A percentile compares a stretch with the other conserved stretches of the same genome.
Evolutionary conservation across 2,329 filamentous ascomycete genomes (phyloP).

Genomic region (Tolypocladium guangdongense): DNA sequence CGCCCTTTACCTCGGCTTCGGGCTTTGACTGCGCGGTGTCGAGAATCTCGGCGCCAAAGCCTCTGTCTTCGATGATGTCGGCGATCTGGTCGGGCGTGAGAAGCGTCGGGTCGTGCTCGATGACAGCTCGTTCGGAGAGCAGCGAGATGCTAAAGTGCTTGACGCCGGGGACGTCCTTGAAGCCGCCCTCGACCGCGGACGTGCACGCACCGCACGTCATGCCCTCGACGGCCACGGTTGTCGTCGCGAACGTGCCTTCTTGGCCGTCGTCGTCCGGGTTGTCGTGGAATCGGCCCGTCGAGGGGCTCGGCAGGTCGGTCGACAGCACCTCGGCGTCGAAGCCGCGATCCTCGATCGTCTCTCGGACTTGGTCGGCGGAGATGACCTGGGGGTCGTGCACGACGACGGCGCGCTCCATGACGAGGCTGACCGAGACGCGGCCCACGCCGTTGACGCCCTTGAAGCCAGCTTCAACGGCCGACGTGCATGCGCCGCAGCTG

Average conservation of each 20-base stretch:
- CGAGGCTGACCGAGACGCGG: constrained; percentile 80
- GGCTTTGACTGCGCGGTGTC: constrained; percentile 48
- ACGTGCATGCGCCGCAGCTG: constrained; percentile 87
- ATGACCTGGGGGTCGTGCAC: constrained; percentile 74
- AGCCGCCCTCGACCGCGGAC: constrained; percentile 70
- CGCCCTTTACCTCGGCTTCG: constrained; percentile 14
- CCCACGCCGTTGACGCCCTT: constrained; percentile 70
- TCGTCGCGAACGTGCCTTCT: constrained; percentile 43
- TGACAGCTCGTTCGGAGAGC: constrained; percentile 73
- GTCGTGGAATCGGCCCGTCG: constrained; percentile 25
- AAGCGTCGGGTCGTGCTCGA: constrained; percentile 60
- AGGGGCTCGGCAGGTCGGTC: constrained; percentile 57
- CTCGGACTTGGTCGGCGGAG: constrained; percentile 62
- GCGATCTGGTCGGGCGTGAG: constrained; percentile 42
- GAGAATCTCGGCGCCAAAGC: constrained; percentile 70
- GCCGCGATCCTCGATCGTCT: constrained; percentile 82
- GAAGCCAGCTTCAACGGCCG: constrained; percentile 88
- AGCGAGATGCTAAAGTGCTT: constrained; percentile 72
- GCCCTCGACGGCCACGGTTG: constrained; percentile 68
- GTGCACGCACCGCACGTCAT: constrained; percentile 92
- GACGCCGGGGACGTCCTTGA: constrained; percentile 63
- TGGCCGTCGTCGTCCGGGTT: constrained; percentile 23
- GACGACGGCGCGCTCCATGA: constrained; percentile 92
- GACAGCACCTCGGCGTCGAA: constrained; percentile 88
- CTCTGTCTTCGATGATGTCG: constrained; percentile 57